Evolutionary conservation across 495 filamentous ascomycete genomes (phyloP), one percentile per base, ranked within the genome.

Genomic region (Trichoderma asperelloides): DNA sequence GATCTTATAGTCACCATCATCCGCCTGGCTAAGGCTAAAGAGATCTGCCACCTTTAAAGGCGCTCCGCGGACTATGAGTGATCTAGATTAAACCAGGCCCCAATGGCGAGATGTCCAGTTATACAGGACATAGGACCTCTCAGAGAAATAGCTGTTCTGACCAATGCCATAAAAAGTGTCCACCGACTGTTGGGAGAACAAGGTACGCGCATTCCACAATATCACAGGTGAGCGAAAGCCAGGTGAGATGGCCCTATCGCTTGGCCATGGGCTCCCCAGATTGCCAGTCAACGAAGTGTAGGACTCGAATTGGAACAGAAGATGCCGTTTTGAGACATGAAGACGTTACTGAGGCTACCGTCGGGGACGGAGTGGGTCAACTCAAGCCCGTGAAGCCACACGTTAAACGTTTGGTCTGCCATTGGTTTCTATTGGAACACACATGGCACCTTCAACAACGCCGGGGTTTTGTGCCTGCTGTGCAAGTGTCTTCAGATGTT

Each of bases 201-300:
- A 45, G 5, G 41, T 45, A 6, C 41, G 7, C 1, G 41, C 41
- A 45, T 45, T 45, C 41, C 41, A 45, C 41, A 45, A 45, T 12
- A 45, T 45, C 0, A 45, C 1, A 12, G 41, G 9, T 12, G 5
- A 18, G 0, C 41, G 41, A 12, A 45, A 45, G 12, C 41, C 41
- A 6, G 41, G 41, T 12, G 41, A 45, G 41, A 45, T 45, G 18
- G 41, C 4, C 41, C 0, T 18, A 18, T 6, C 41, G 41, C 16
- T 12, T 45, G 41, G 6, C 41, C 16, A 12, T 12, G 12, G 0
- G 63, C 63, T 65, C 63, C 63, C 63, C 39, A 49, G 30, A 9
- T 65, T 65, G 63, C 63, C 63, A 21, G 63, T 65, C 37, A 65
- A 9, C 39, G 63, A 65, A 40, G 63, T 65, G 63, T 65, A 65